Evolutionary conservation across 2,329 filamentous ascomycete genomes (phyloP).

Genomic region (Fonsecaea nubica): DNA sequence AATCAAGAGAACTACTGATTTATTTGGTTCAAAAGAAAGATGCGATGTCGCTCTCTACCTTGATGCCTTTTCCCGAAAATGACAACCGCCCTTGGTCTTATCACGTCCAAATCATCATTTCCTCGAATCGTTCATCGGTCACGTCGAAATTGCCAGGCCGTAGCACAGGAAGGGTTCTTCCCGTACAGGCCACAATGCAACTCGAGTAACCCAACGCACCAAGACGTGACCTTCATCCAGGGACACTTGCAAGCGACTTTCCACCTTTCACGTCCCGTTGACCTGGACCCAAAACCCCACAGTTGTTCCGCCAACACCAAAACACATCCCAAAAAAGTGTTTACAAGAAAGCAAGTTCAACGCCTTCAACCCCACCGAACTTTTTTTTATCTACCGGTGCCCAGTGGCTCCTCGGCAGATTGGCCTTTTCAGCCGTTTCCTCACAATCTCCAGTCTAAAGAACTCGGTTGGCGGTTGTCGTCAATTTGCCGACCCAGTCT

Average conservation of each 20-base stretch:
- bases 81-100: background rate
- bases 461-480: background rate
- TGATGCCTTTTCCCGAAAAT: constrained; percentile 1
- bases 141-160: constrained; percentile 20
- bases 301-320: constrained; percentile 9
- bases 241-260: constrained; percentile 6
- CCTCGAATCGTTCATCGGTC: background rate
- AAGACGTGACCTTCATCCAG: constrained; percentile 3
- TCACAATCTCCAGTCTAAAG: constrained; percentile 22
- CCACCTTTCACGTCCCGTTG: background rate
- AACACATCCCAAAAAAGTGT: constrained; percentile 12
- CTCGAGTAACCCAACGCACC: background rate
- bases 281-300: constrained; percentile 10
- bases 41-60: constrained; percentile 1
- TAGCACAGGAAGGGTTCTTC: constrained; percentile 3
- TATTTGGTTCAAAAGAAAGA: constrained; percentile 7
- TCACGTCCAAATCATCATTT: constrained; percentile 1
- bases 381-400: constrained; percentile 19
- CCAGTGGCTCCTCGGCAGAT: constrained; percentile 5
- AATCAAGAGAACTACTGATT: constrained; percentile 8
- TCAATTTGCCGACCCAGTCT: constrained; percentile 2
- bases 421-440: constrained; percentile 11
- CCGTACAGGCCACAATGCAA: constrained; percentile 25
- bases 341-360: constrained; percentile 22
- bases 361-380: constrained; percentile 23